Conservation (phyloP, 2,329 filamentous ascomycete genomes). For the Pseudogymnoascus sp. region DNA sequence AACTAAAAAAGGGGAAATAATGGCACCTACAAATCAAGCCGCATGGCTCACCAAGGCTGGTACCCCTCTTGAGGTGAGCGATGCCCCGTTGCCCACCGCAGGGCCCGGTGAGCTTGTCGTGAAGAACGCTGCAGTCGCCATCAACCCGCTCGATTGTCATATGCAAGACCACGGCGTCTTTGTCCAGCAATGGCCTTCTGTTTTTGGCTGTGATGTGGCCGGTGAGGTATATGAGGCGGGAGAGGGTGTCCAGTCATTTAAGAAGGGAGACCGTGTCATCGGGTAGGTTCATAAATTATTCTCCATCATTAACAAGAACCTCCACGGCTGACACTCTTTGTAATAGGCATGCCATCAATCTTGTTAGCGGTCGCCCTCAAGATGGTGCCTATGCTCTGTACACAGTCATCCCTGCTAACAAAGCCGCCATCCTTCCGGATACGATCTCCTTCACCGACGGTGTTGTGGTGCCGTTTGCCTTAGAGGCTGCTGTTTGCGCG, state of each 20-base stretch:
- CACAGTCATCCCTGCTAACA: conserved; percentile 15
- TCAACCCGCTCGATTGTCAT: conserved; percentile 36
- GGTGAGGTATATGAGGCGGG: neutral
- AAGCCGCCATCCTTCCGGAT: conserved; percentile 21
- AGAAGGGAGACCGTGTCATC: conserved; percentile 8
- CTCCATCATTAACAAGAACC: conserved; percentile 7
- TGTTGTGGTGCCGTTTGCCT: conserved; percentile 15
- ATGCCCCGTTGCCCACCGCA: conserved; percentile 33
- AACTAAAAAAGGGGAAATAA: neutral
- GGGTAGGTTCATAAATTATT: neutral
- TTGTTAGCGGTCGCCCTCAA: conserved; percentile 23
- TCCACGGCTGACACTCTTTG: conserved; percentile 10
- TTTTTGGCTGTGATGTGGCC: neutral
- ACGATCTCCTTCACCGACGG: conserved; percentile 16
- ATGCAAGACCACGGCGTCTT: conserved; percentile 10
- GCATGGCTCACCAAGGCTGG: conserved; percentile 23
- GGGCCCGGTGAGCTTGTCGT: conserved; percentile 33
- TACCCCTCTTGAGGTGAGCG: conserved; percentile 27
- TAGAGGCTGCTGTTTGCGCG: conserved; percentile 25
- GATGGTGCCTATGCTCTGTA: conserved; percentile 25
- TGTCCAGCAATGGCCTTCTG: conserved; percentile 14
- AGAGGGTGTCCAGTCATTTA: neutral
- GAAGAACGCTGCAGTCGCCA: conserved; percentile 32
- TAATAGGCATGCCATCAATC: conserved; percentile 18
- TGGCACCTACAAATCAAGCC: neutral